Evolutionary conservation across 2,329 filamentous ascomycete species (phyloP), one percentile per base, ranked within the genome.

Genomic region (Fusarium nematophilum): DNA sequence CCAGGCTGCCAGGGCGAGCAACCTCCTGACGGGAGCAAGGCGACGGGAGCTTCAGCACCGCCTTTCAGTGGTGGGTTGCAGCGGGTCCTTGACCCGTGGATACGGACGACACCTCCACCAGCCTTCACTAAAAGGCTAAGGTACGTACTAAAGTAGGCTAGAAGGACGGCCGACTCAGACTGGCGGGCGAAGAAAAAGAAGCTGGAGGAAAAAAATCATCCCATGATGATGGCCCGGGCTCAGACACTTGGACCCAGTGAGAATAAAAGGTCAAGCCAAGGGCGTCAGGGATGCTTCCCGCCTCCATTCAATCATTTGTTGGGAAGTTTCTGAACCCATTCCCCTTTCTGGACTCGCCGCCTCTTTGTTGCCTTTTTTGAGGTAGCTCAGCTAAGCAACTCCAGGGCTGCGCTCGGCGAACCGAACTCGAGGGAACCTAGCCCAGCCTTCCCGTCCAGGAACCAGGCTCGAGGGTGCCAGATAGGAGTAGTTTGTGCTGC

Each of bases 101-200:
- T 6, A 21, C 21, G 21, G 21, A 21, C 21, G 21, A 21, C 21
- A 21, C 21, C 21, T 4, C 21, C 21, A 4, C 21, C 21, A 21
- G 4, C 21, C 21, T 21, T 21, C 4, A 21, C 21, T 21, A 21
- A 4, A n/a, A n/a, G n/a, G n/a, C n/a, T n/a, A n/a, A 39, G 45
- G 25, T 38, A 48, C 45, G 34, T 48, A 48, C 45, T n/a, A n/a
- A n/a, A n/a, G n/a, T n/a, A n/a, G 21, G 21, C 21, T 21, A 6
- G 4, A 21, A 21, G 21, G 21, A 21, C 21, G 21, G n/a, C 44
- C 25, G 25, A 23, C 33, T 38, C 23, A 37, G 61, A 64, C 37
- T 26, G 45, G 25, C 55, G 56, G 46, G 56, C 64, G 59, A 60
- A 63, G 43, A 15, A 23, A 18, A 17, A 47, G 21, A 21, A 21